Evolutionary conservation across 768 basidiomycete species (phyloP), one percentile per base, ranked within the genome.

Genomic region (Mrakia gelida): DNA sequence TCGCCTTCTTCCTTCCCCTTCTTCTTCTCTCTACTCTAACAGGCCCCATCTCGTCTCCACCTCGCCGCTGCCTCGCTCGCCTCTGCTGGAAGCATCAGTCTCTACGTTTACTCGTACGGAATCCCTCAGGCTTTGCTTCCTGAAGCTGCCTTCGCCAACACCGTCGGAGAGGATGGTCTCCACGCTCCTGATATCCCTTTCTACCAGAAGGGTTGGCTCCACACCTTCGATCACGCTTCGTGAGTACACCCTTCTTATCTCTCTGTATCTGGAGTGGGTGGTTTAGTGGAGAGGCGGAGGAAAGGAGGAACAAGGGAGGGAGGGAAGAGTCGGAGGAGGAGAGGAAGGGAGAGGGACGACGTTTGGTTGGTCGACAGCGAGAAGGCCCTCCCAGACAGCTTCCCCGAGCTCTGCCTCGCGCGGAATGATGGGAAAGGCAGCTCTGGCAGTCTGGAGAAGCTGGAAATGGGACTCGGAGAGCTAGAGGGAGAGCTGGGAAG

Each of bases 191-290:
- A 86, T 43, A 92, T 92, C 84, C 96, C 97, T 28, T 99, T 95
- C 94, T 88, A 92, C 52, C 95, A 98, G 87, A 89, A 90, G 77
- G 97, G 97, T 11, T 83, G 85, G 78, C 86, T 99, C 38, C 93
- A 97, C 86, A 91, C 92, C 65, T 99, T 95, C 83, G 95, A 99
- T 88, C 97, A 99, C 85, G 90, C 94, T 80, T 91, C 94, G 96
- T 95, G 87, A 84, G 89, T 86, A 52, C 2, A 1, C 7, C 15
- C 15, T 21, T 52, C 18, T 13, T 13, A 52, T 52, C 26, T 23
- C 10, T 65, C 78, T 63, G 68, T 79, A 77, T 72, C 30, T 49
- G 79, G n/a, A 21, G 26, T 52, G 18, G 49, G 16, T 15, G 18
- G 28, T 26, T 59, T 32, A 41, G n/a, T 23, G 2, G 68, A 21